A percentile compares a stretch with the other conserved stretches of the same genome.
These are phyloP conservation scores for Nigrograna mackinnonii DNA, from an alignment of 2,329 filamentous ascomycete species.

Conservation along the genomic window DNA sequence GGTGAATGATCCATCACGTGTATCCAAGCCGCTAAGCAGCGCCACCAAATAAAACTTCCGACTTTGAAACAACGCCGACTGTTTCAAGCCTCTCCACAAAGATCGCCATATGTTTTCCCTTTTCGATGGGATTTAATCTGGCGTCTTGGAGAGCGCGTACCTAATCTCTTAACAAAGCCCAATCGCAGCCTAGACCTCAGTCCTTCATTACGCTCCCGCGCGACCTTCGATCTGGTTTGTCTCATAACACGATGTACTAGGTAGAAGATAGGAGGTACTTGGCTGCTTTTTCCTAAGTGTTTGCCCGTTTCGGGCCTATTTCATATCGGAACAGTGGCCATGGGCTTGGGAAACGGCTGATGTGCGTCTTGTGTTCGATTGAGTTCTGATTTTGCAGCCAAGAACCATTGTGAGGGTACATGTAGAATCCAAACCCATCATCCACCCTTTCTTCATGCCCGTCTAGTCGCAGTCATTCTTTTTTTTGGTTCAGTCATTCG, in stretches of 20 bases:
- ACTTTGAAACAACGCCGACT: no score
- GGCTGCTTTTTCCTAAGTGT: not conserved
- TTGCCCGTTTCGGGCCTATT: not conserved
- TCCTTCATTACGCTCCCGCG: not conserved
- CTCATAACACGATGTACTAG: not conserved
- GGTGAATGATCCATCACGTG: no score
- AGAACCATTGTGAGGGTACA: not conserved
- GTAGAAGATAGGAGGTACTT: not conserved
- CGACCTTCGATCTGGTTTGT: not conserved
- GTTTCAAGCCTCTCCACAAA: no score
- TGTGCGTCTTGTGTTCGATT: not conserved
- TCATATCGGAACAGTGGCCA: no score
- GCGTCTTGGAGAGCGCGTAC: no score
- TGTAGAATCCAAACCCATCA: no score
- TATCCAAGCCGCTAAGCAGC: no score
- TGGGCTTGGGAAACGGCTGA: not conserved
- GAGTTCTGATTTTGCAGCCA: no score
- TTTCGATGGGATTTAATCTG: no score
- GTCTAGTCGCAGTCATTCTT: not conserved
- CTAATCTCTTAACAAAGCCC: not conserved
- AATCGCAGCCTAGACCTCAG: not conserved
- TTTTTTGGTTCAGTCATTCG: not conserved
- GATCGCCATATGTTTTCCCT: no score
- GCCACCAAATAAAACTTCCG: no score
- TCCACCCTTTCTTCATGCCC: no score